phyloP scores from a whole-genome alignment of 192 early-diverging fungal genomes.

The Rhizophagus clarus region DNA sequence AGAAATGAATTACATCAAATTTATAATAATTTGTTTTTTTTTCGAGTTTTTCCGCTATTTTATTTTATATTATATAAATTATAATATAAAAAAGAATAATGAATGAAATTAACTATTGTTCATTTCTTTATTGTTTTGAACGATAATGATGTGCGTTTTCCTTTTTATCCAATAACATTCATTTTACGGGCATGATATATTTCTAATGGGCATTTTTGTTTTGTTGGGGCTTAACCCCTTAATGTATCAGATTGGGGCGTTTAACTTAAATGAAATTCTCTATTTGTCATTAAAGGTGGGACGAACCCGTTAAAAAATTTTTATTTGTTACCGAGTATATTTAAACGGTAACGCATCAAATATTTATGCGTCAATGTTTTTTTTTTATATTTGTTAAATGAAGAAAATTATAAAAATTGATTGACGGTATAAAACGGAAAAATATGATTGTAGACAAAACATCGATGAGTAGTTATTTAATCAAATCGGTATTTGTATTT shows the following conservation, averaged over 20 bases:
- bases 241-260: not conserved
- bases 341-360: not conserved
- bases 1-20: no score
- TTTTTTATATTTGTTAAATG: not conserved
- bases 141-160: no score
- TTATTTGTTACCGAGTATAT: not conserved
- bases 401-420: not conserved
- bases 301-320: not conserved
- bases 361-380: no score
- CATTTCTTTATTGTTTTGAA: no score
- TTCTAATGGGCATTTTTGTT: not conserved
- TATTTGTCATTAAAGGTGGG: no score
- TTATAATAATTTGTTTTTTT: no score
- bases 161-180: no score
- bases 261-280: not conserved
- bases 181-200: no score
- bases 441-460: not conserved
- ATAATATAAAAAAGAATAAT: no score
- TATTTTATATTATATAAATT: no score
- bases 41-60: no score
- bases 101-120: no score
- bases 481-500: not conserved
- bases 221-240: not conserved
- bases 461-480: not conserved
- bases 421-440: not conserved